Conservation (phyloP, 75 land plant genomes). For the Selaginella tamariscina region DNA sequence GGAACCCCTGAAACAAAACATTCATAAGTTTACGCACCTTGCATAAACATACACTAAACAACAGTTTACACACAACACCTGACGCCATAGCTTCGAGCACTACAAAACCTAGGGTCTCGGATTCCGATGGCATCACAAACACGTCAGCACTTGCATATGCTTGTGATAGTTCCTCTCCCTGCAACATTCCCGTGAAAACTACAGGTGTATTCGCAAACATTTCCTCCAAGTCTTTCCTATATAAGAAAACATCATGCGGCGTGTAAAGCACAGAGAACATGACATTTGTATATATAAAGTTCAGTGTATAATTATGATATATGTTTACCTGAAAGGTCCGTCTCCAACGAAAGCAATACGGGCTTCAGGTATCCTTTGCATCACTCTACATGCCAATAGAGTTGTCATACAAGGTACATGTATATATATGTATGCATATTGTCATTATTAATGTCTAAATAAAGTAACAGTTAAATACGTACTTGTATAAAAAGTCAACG, state of each 20-base stretch:
- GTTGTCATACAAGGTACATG: background rate
- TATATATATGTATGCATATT: background rate
- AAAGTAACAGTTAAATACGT: slow-evolving; percentile 10
- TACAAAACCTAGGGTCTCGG: slow-evolving; percentile 92
- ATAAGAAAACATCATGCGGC: background rate
- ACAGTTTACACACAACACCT: too few species aligned
- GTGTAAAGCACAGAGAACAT: background rate
- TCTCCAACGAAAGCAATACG: slow-evolving; percentile 91
- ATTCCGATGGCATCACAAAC: slow-evolving; percentile 91
- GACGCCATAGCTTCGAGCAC: slow-evolving; percentile 99
- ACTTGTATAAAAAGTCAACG: slow-evolving; percentile 82
- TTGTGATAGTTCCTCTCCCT: slow-evolving; percentile 89
- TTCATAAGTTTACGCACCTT: too few species aligned
- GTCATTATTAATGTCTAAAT: too few species aligned
- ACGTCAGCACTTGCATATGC: slow-evolving; percentile 98
- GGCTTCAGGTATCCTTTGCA: slow-evolving; percentile 76
- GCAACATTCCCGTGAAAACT: slow-evolving; percentile 89
- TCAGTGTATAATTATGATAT: too few species aligned
- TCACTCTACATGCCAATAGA: slow-evolving; percentile 39
- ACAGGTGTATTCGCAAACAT: slow-evolving; percentile 85
- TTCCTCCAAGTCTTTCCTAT: slow-evolving; percentile 68
- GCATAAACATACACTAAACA: too few species aligned
- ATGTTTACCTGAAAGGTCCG: slow-evolving; percentile 80
- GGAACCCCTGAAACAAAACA: too few species aligned
- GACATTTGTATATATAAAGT: slow-evolving; percentile 5